Evolutionary conservation across 1,284 basidiomycete species (phyloP).

Genomic region (Fomitopsis palustris): DNA sequence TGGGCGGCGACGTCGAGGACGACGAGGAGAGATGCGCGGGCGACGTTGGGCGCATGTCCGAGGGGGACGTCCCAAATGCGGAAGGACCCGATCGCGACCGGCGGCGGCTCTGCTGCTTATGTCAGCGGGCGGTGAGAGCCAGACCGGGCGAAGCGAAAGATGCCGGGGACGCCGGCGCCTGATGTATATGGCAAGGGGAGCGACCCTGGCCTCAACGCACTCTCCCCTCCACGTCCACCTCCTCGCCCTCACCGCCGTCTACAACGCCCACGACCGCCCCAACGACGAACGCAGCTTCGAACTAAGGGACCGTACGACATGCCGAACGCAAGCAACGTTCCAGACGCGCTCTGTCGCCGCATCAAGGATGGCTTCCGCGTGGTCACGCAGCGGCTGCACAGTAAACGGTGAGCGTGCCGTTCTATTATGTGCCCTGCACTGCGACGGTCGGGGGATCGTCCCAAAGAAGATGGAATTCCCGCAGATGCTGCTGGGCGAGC

Average conservation of each 20-base stretch:
- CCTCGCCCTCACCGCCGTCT: neutral
- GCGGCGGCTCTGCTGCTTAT: neutral
- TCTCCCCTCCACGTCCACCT: neutral
- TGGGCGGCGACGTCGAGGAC: neutral
- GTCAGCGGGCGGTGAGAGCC: neutral
- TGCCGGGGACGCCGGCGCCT: neutral
- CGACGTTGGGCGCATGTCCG: neutral
- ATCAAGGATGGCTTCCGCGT: slow-evolving; percentile 1
- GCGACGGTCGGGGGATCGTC: neutral
- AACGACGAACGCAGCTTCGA: neutral
- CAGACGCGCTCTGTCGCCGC: neutral
- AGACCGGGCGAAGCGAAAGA: neutral
- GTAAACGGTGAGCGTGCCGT: neutral
- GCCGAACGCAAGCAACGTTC: neutral
- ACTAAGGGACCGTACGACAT: neutral
- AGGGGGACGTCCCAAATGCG: neutral
- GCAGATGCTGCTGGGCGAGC: neutral
- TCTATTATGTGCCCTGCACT: neutral
- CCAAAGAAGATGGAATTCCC: neutral
- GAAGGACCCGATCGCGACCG: neutral
- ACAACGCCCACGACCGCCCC: neutral
- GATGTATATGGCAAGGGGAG: neutral
- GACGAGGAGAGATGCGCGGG: neutral
- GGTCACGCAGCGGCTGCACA: neutral
- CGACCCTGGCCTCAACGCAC: neutral